These are phyloP conservation scores for Parascedosporium putredinis DNA, from an alignment of 2,329 filamentous ascomycete species.

Conservation along the genomic window DNA sequence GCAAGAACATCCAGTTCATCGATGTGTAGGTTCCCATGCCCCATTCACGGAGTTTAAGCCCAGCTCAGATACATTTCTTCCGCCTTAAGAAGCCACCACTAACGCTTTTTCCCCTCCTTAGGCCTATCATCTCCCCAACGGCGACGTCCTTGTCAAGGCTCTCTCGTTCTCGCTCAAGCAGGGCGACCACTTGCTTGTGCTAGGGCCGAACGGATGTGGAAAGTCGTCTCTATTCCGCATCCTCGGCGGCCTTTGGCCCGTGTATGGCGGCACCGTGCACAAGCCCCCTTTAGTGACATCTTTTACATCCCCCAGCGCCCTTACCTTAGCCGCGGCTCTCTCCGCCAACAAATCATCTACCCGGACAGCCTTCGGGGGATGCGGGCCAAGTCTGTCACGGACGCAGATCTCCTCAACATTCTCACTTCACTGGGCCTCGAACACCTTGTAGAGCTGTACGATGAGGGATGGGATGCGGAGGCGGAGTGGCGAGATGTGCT, in stretches of 20 bases:
- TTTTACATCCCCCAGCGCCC: conserved; percentile 97
- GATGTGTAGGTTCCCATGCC: conserved; percentile 49
- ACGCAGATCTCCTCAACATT: conserved; percentile 67
- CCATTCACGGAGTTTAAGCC: not conserved
- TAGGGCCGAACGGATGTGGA: conserved; percentile 93
- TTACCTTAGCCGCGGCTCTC: conserved; percentile 79
- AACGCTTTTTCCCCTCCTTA: conserved; percentile 16
- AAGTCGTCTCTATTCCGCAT: conserved; percentile 96
- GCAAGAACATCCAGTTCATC: conserved; percentile 72
- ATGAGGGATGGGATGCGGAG: conserved; percentile 79
- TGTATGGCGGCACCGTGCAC: conserved; percentile 86
- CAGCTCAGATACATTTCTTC: not conserved
- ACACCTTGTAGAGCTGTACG: conserved; percentile 66
- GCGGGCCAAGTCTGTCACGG: conserved; percentile 72
- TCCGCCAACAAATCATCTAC: conserved; percentile 97
- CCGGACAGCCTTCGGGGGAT: conserved; percentile 83
- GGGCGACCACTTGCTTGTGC: conserved; percentile 85
- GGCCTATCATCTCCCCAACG: conserved; percentile 94
- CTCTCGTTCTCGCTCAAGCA: conserved; percentile 80
- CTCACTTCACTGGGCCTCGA: conserved; percentile 74
- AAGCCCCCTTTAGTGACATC: conserved; percentile 90
- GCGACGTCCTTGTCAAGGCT: conserved; percentile 77
- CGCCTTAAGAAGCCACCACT: conserved; percentile 12
- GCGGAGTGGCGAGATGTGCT: conserved; percentile 95
- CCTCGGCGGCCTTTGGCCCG: conserved; percentile 90